Base-by-base conservation (phyloP, 208 protist species). In the Wallacemonas sp. region DNA sequence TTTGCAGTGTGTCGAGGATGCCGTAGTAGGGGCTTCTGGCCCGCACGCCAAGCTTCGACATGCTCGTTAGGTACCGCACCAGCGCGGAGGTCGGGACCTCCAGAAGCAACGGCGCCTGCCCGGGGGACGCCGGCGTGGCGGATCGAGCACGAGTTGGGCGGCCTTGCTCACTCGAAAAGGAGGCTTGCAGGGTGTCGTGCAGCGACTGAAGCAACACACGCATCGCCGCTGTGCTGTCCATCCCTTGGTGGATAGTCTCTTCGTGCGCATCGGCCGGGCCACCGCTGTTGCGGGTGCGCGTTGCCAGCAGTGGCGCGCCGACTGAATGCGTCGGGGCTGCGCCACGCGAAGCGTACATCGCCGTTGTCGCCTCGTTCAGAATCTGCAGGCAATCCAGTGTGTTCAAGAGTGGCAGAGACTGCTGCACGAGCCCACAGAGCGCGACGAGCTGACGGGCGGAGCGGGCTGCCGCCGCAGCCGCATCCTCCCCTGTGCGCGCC, bases 1-100 rank as follows among this genome's bases (percentile, higher is more conserved):
- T 44, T 41, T 82, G 70, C 30, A 88, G 39, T 26, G 57, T 34
- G 21, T 61, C 41, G 36, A 92, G 34, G 12, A 88, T 68, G 0
- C 32, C n/a, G 24, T 74, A 76, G 71, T 87, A 92, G 17, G 62
- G 49, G 26, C 65, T 33, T 46, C 77, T 79, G 16, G 61, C 49
- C 3, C 77, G 73, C 3, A 86, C 61, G 36, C 58, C 61, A 47
- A 88, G 60, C 70, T 78, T 84, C 27, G 85, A 86, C 38, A 92
- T 41, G 23, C 77, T 79, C 0, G 48, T 74, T 34, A 92, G 55
- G 64, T 87, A 92, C 55, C 85, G 85, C 19, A 77, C 70, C 6
- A 92, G 74, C 32, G 71, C 46, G 24, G 70, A 54, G 12, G 81
- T 77, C 26, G 72, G 74, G 19, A 86, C 30, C 0, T 24, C 24